Evolutionary conservation across 163 green algal species (phyloP), one percentile per base, ranked within the genome.

Genomic region (Chlamydomonas reinhardtii): DNA sequence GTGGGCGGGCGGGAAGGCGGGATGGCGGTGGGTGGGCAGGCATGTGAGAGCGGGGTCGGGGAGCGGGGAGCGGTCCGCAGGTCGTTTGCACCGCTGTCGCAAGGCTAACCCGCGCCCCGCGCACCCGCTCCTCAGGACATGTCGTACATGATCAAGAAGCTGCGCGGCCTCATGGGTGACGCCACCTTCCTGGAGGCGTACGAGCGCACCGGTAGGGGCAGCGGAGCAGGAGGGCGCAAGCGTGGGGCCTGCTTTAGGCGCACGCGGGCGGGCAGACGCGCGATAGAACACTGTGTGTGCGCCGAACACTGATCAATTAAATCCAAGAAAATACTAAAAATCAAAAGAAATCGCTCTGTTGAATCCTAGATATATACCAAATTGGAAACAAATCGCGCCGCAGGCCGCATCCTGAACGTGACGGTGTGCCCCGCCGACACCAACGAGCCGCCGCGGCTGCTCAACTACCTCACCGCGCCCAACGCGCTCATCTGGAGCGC

Each of bases 391-490:
- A 5, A 48, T 14, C 39, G 39, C 39, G 39, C 39, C 39, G 15
- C 92, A 96, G 95, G 97, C n/a, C 95, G 97, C 86, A 96, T 99
- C 75, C 94, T 99, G 48, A 98, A 98, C 89, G 94, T 99, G 24
- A 95, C 94, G 31, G 95, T 99, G 25, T 96, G 91, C 70, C 91
- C 94, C 1, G 93, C 94, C 16, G 91, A 94, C 86, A 98, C 94
- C 24, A 96, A 98, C 80, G 96, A 99, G 92, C 96, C 96, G 25
- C 94, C 97, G 6, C 92, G 96, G n/a, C 92, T 99, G 84, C 94
- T 99, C 77, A 99, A 99, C 91, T 99, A 99, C 92, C 93, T 99
- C 39, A 99, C 97, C n/a, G 96, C 96, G 8, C 95, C 95, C 25
- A 91, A 97, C 80, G 93, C 93, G 0, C 95, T 99, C 19, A 93